Conservation (phyloP, 2,329 filamentous ascomycete species). For the Aureobasidium sp. region DNA sequence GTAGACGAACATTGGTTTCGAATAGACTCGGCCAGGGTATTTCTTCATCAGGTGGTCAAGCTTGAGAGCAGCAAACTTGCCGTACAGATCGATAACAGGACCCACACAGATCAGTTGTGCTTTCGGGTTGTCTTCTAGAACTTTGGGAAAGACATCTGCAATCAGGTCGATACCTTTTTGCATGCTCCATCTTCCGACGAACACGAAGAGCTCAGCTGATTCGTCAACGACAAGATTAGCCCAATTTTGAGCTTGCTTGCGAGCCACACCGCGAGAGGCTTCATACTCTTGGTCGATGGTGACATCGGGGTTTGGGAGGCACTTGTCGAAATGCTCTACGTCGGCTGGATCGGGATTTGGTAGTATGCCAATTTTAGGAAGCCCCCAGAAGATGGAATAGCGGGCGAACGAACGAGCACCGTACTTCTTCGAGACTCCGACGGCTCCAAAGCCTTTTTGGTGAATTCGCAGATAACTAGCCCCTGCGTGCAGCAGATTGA, state of each 20-base stretch:
- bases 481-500: slow-evolving; percentile 58
- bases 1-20: slow-evolving; percentile 57
- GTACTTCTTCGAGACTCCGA: slow-evolving; percentile 60
- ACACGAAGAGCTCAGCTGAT: slow-evolving; percentile 56
- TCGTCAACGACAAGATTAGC: slow-evolving; percentile 53
- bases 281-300: slow-evolving; percentile 48
- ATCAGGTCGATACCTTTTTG: slow-evolving; percentile 62
- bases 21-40: slow-evolving; percentile 56
- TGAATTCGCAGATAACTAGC: slow-evolving; percentile 57
- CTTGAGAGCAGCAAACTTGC: slow-evolving; percentile 58
- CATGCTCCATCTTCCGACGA: slow-evolving; percentile 60
- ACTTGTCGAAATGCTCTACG: slow-evolving; percentile 50
- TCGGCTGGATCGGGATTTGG: slow-evolving; percentile 59
- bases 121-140: slow-evolving; percentile 51
- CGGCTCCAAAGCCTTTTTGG: slow-evolving; percentile 58
- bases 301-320: slow-evolving; percentile 41
- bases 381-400: slow-evolving; percentile 61
- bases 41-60: slow-evolving; percentile 54
- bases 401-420: slow-evolving; percentile 57
- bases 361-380: slow-evolving; percentile 52
- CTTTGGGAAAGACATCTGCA: slow-evolving; percentile 55
- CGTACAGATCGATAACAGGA: slow-evolving; percentile 60
- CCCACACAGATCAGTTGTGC: slow-evolving; percentile 55
- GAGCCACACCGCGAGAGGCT: slow-evolving; percentile 42
- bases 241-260: slow-evolving; percentile 57